A percentile compares a stretch with the other conserved stretches of the same genome.
These are phyloP conservation scores for Colletotrichum spaethianum DNA, from an alignment of 2,329 filamentous ascomycete genomes.

Conservation along the genomic window DNA sequence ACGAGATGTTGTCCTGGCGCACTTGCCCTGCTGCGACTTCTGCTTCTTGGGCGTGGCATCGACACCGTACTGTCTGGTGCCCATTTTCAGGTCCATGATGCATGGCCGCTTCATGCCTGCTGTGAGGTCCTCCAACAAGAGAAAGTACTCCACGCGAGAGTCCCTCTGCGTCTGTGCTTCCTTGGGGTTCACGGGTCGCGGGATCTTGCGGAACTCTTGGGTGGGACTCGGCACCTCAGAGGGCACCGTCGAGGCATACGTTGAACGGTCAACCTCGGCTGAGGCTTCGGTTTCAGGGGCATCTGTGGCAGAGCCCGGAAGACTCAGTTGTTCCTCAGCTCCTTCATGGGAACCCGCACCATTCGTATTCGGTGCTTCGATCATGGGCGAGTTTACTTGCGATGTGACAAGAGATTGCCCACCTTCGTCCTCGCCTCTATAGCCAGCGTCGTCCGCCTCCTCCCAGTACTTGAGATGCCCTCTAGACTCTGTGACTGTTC, in stretches of 20 bases:
- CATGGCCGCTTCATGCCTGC: slow-evolving; percentile 97
- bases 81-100: slow-evolving; percentile 99
- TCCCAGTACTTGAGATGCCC: slow-evolving; percentile 93
- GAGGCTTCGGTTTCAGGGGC: slow-evolving; percentile 18
- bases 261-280: slow-evolving; percentile 19
- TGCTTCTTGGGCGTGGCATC: slow-evolving; percentile 94
- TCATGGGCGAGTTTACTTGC: slow-evolving; percentile 40
- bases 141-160: slow-evolving; percentile 88
- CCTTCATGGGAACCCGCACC: slow-evolving; percentile 1
- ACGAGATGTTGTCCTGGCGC: slow-evolving; percentile 90
- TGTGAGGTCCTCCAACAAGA: slow-evolving; percentile 94
- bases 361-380: slow-evolving; percentile 33
- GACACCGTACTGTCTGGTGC: slow-evolving; percentile 95
- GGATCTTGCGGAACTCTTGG: slow-evolving; percentile 59
- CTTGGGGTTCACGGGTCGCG: slow-evolving; percentile 80
- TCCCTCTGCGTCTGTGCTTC: slow-evolving; percentile 76
- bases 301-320: slow-evolving; percentile 21
- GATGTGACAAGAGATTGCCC: slow-evolving; percentile 30
- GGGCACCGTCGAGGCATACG: slow-evolving; percentile 42
- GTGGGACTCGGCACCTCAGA: slow-evolving; percentile 56
- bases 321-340: slow-evolving; percentile 16
- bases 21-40: slow-evolving; percentile 92
- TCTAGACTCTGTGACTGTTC: slow-evolving; percentile 78
- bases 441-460: slow-evolving; percentile 87
- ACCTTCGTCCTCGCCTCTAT: slow-evolving; percentile 77